These are phyloP conservation scores for Vanrija humicola DNA, from an alignment of 1,284 basidiomycete species.

Conservation along the genomic window DNA sequence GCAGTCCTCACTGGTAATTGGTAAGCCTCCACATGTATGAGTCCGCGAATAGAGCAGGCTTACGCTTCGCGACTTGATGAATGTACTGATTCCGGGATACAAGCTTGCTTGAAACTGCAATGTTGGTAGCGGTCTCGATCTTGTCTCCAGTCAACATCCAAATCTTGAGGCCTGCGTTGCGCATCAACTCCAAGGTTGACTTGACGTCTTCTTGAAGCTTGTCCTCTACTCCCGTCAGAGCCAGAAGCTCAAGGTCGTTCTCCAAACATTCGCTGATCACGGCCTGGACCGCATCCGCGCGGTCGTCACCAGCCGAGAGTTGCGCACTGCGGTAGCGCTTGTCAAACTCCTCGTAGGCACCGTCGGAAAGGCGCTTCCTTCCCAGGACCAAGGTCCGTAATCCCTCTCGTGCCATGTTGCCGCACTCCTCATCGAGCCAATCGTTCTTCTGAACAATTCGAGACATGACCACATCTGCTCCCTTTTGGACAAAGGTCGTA, in stretches of 20 bases:
- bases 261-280: conserved; percentile 79
- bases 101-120: conserved; percentile 94
- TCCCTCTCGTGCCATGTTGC: conserved; percentile 97
- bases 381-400: conserved; percentile 91
- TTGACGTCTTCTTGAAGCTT: conserved; percentile 97
- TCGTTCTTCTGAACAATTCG: conserved; percentile 93
- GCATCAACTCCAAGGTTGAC: conserved; percentile 82
- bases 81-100: conserved; percentile 97
- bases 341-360: conserved; percentile 72
- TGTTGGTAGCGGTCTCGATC: conserved; percentile 97
- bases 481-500: conserved; percentile 89
- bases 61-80: conserved; percentile 90
- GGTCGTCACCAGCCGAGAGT: conserved; percentile 64
- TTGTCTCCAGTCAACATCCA: conserved; percentile 99
- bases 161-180: conserved; percentile 97
- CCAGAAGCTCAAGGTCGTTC: conserved; percentile 83
- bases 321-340: conserved; percentile 69
- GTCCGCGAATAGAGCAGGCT: conserved; percentile 42
- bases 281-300: conserved; percentile 72
- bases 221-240: conserved; percentile 96
- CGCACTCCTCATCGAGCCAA: conserved; percentile 98
- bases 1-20: conserved; percentile 65
- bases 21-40: not conserved
- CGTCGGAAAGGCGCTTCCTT: conserved; percentile 67
- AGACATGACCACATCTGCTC: conserved; percentile 96